A percentile compares a stretch with the other conserved stretches of the same genome.
Conservation (phyloP, 257 asterid genomes). For the Ilex aquifolium region DNA sequence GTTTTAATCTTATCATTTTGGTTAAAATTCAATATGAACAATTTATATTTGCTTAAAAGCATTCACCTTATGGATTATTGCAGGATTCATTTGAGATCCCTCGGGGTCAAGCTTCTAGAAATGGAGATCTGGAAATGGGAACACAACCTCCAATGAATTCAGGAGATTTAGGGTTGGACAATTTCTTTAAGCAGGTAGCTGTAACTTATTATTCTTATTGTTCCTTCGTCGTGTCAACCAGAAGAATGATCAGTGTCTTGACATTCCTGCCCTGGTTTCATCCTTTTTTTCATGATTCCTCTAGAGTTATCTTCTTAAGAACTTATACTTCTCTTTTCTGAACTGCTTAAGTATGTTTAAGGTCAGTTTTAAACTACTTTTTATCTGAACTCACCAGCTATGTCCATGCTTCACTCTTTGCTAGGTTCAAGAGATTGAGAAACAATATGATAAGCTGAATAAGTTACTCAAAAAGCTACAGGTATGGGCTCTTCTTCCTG, state of each 20-base stretch:
- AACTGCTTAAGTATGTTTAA: too few species aligned
- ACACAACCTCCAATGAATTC: slow-evolving; percentile 45
- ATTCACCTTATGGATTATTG: background rate
- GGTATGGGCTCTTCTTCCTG: slow-evolving; percentile 32
- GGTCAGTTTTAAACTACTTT: too few species aligned
- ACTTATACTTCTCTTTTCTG: too few species aligned
- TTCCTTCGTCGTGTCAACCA: background rate
- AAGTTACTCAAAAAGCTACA: slow-evolving; percentile 81
- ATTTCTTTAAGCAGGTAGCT: slow-evolving; percentile 80
- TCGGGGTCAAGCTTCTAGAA: slow-evolving; percentile 50
- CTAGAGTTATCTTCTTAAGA: background rate
- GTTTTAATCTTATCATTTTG: too few species aligned
- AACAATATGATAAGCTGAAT: slow-evolving; percentile 77
- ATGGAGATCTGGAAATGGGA: slow-evolving; percentile 91
- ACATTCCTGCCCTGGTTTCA: too few species aligned
- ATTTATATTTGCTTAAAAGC: too few species aligned
- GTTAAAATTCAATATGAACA: too few species aligned
- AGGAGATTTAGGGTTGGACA: slow-evolving; percentile 77
- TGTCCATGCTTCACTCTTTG: background rate
- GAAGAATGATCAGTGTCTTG: background rate
- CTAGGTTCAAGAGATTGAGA: slow-evolving; percentile 90
- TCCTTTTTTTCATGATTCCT: background rate
- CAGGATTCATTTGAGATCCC: slow-evolving; percentile 68
- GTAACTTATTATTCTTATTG: slow-evolving; percentile 16
- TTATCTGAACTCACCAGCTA: too few species aligned